Percentiles rank a stretch among this genome's conserved stretches.
phyloP scores from a whole-genome alignment of 768 basidiomycete species.

The Termitomyces eurrhizus region DNA sequence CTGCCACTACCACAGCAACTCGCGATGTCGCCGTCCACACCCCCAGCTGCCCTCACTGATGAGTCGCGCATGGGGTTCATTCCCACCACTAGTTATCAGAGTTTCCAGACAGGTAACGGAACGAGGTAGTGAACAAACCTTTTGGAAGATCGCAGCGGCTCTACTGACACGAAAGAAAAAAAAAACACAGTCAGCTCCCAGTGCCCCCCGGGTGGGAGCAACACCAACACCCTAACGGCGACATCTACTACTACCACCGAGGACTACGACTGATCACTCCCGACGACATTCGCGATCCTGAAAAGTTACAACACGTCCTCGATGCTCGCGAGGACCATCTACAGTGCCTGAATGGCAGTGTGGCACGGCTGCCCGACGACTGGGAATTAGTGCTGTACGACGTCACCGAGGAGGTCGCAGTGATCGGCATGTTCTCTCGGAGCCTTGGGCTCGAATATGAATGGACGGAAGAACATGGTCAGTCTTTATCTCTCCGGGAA shows the following conservation, averaged over 20 bases:
- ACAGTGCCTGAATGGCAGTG: slow-evolving; percentile 28
- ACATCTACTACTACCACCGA: slow-evolving; percentile 38
- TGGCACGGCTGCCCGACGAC: slow-evolving; percentile 30
- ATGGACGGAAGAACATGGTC: slow-evolving; percentile 34
- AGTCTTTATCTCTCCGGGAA: neutral
- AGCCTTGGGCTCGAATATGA: slow-evolving; percentile 26
- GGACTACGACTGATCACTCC: slow-evolving; percentile 33
- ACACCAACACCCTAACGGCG: slow-evolving; percentile 40
- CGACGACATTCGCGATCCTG: slow-evolving; percentile 33
- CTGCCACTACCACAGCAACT: slow-evolving; percentile 3
- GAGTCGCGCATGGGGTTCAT: slow-evolving; percentile 17
- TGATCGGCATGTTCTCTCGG: slow-evolving; percentile 37
- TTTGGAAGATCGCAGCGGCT: neutral
- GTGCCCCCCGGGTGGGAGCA: slow-evolving; percentile 29
- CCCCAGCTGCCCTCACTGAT: neutral
- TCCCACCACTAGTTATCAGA: slow-evolving; percentile 18
- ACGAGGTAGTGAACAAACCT: slow-evolving; percentile 10
- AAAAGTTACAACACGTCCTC: slow-evolving; percentile 28
- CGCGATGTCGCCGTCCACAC: slow-evolving; percentile 8
- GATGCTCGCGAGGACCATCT: slow-evolving; percentile 34
- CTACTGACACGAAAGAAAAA: neutral
- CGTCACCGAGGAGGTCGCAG: slow-evolving; percentile 28
- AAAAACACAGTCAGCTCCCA: slow-evolving; percentile 7
- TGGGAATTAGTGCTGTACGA: slow-evolving; percentile 38
- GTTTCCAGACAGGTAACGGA: slow-evolving; percentile 10